Conservation (phyloP, 2,329 filamentous ascomycete genomes). For the Fusarium annulatum region DNA sequence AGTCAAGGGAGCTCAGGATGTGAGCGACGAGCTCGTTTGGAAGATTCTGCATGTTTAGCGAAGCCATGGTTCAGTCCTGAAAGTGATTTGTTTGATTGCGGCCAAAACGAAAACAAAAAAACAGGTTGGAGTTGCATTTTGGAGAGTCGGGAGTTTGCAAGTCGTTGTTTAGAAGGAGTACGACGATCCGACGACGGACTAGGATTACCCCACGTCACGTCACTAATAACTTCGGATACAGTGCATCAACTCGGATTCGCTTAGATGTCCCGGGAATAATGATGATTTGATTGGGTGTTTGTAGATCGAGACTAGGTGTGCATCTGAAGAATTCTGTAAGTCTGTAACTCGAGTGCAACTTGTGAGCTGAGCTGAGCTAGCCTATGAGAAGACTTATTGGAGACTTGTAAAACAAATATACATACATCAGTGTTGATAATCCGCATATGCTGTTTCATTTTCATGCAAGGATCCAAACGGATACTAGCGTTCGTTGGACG, state of each 20-base stretch:
- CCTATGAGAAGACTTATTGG: neutral
- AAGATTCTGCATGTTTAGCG: conserved; percentile 52
- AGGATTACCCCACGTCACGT: conserved; percentile 29
- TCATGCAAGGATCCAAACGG: neutral
- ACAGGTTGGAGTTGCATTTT: neutral
- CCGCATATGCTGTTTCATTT: neutral
- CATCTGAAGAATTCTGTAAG: neutral
- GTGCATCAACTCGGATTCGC: conserved; percentile 14
- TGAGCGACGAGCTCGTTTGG: conserved; percentile 71
- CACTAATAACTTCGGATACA: neutral
- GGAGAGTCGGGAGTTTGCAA: neutral
- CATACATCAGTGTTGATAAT: too few species aligned
- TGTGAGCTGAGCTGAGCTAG: neutral
- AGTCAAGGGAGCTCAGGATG: conserved; percentile 66
- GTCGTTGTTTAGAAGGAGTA: conserved; percentile 1
- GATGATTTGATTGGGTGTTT: neutral
- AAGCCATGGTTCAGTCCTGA: neutral
- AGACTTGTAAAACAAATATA: neutral
- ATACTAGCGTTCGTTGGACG: neutral
- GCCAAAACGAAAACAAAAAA: neutral
- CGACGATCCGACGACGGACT: conserved; percentile 21
- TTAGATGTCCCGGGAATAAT: neutral
- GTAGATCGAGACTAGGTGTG: neutral
- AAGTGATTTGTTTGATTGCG: neutral
- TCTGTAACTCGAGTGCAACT: neutral